Conservation (phyloP, 164 flowering plant genomes). For the Houttuynia cordata region DNA sequence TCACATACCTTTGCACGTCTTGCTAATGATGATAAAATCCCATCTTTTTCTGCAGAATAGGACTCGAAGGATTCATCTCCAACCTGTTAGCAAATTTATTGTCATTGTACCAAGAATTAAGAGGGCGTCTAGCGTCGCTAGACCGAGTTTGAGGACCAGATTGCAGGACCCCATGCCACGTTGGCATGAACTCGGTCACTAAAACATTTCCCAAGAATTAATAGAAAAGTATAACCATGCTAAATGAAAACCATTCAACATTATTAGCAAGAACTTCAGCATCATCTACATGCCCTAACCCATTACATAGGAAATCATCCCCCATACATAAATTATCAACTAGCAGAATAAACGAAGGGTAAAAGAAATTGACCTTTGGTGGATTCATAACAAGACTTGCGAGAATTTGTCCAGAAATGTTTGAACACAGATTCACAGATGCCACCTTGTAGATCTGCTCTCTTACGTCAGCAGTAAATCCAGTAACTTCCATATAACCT, state of each 20-base stretch:
- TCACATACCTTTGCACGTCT: slow-evolving; percentile 89
- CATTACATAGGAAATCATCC: no score
- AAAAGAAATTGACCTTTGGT: slow-evolving; percentile 55
- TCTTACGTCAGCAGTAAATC: slow-evolving; percentile 64
- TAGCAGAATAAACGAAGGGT: no score
- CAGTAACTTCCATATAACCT: slow-evolving; percentile 99
- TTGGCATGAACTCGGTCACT: no score
- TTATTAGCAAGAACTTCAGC: background rate
- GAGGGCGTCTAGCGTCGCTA: slow-evolving; percentile 65
- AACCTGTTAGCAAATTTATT: slow-evolving; percentile 37
- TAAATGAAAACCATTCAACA: background rate
- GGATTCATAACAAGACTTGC: slow-evolving; percentile 98
- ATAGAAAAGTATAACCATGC: background rate
- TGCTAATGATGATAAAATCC: slow-evolving; percentile 72
- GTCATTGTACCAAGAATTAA: slow-evolving; percentile 27
- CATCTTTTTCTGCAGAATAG: slow-evolving; percentile 69
- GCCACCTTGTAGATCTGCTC: slow-evolving; percentile 97
- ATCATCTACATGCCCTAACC: background rate
- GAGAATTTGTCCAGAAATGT: slow-evolving; percentile 94
- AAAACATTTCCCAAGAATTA: no score
- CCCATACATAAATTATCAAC: no score
- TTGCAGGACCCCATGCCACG: no score
- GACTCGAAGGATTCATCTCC: slow-evolving; percentile 95
- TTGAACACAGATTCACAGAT: slow-evolving; percentile 92
- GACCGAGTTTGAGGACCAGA: no score